A percentile compares a stretch with the other conserved stretches of the same genome.
Conservation (phyloP, 164 flowering plant species). For the Pachysandra terminalis region DNA sequence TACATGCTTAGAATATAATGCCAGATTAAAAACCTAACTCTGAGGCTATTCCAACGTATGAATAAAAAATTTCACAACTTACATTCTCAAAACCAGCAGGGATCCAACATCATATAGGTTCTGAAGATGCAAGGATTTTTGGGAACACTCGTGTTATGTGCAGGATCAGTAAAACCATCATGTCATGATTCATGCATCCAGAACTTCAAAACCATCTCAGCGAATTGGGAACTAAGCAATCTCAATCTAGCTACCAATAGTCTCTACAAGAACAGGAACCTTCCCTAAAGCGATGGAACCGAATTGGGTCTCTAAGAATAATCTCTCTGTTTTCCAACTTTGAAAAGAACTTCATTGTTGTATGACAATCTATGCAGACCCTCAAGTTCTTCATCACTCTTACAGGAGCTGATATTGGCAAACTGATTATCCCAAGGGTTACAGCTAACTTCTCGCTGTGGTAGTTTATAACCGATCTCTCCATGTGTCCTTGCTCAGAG, state of each 20-base stretch:
- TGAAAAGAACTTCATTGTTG: constrained; percentile 45
- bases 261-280: constrained; percentile 51
- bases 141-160: too few species aligned
- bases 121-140: too few species aligned
- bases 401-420: constrained; percentile 41
- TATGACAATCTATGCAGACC: constrained; percentile 49
- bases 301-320: constrained; percentile 42
- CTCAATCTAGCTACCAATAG: constrained; percentile 33
- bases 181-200: too few species aligned
- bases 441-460: constrained; percentile 61
- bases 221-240: too few species aligned
- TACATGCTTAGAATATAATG: too few species aligned
- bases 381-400: constrained; percentile 63
- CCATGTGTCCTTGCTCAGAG: constrained; percentile 17
- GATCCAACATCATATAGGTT: too few species aligned
- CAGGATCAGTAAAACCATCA: too few species aligned
- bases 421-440: constrained; percentile 35
- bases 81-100: too few species aligned
- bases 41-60: too few species aligned
- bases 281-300: constrained; percentile 48
- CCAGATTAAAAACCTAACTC: too few species aligned
- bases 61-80: too few species aligned
- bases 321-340: constrained; percentile 38
- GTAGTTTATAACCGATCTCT: constrained; percentile 20
- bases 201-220: too few species aligned